Base-by-base conservation (phyloP, 169 alveolate genomes). In the Plasmodium chabaudi region DNA sequence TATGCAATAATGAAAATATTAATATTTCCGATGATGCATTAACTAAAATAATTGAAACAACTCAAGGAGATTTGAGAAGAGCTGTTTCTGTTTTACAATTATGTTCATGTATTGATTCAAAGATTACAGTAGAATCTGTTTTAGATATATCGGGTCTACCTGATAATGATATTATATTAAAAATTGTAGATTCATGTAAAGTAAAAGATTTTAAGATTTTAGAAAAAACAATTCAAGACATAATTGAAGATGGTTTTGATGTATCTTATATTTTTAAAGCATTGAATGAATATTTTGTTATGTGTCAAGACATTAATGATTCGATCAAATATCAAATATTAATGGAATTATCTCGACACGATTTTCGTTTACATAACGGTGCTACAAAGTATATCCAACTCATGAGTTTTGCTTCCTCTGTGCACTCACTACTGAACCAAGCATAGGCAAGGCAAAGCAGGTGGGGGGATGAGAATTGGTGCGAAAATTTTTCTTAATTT, bases 31-130 rank as follows among this genome's bases (percentile, higher is more conserved):
- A 84, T 74, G 95, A 93, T 56, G 94, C 94, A 1, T 94, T 96
- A 42, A 93, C 93, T 13, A 87, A 93, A 42, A 92, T 97, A 55
- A 95, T 97, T 23, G 94, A 94, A 34, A 95, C 97, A 7, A 92
- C 99, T 4, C 97, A 96, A 68, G 99, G 99, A 46, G 99, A 98
- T 91, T 91, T 98, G 34, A 95, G 99, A 87, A 96, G 97, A 92
- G 95, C 98, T 53, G 97, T 98, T n/a, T 97, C 97, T 82, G 93
- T 96, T 61, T 95, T 98, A 25, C 97, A 98, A 90, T 95, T 98
- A 42, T 93, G 97, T 12, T 88, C 96, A 27, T 77, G 88, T 77
- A 77, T 77, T 42, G 57, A 77, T 39, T 27, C 88, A 5, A 42
- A 44, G 71, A 87, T 91, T 51, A 67, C 75, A 1, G 65, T 75